phyloP scores from a whole-genome alignment of 208 protist species.

The Polymyxa betae region DNA sequence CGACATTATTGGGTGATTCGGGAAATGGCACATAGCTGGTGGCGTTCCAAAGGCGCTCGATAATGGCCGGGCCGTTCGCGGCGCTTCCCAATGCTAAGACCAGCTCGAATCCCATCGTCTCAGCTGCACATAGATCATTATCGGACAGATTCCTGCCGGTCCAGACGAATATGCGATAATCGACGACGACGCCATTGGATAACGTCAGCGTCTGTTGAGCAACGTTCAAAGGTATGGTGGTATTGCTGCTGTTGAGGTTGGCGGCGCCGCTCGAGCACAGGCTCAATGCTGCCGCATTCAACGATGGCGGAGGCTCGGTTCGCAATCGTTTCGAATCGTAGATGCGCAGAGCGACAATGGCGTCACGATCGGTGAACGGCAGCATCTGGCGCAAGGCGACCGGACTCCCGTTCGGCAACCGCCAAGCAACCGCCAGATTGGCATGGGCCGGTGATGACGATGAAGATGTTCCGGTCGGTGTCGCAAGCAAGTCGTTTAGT shows the following conservation, averaged over 20 bases:
- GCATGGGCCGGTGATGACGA: not conserved
- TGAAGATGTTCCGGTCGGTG: not conserved
- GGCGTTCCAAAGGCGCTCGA: not conserved
- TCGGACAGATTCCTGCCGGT: not conserved
- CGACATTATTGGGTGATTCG: not conserved
- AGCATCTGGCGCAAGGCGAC: not conserved
- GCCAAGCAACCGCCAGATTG: not conserved
- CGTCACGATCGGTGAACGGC: not conserved
- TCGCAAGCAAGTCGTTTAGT: not conserved
- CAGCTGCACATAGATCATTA: not conserved
- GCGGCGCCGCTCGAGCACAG: not conserved
- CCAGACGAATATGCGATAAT: slow-evolving; percentile 26
- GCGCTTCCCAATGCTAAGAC: not conserved
- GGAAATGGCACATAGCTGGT: not conserved
- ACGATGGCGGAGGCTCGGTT: not conserved
- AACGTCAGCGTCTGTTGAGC: not conserved
- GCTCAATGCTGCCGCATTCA: not conserved
- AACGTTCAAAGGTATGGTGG: slow-evolving; percentile 38
- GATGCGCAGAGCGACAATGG: not conserved
- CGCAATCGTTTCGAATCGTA: not conserved
- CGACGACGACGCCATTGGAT: not conserved
- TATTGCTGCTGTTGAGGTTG: not conserved
- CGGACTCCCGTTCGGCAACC: not conserved
- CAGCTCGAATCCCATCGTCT: not conserved
- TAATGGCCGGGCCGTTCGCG: not conserved